Conservation (phyloP, 257 asterid genomes). For the Primulina huaijiensis region DNA sequence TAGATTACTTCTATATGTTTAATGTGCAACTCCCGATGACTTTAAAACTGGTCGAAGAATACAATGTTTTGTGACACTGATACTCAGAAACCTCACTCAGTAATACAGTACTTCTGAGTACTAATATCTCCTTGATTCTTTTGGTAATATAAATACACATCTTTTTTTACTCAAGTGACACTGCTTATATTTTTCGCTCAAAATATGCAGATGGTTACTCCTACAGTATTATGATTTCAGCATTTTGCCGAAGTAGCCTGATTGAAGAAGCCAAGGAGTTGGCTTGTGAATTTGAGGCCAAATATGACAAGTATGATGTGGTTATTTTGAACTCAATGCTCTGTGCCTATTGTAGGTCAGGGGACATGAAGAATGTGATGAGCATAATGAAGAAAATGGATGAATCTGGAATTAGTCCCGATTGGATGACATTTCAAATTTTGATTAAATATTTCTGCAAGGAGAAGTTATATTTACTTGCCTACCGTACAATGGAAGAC, state of each 20-base stretch:
- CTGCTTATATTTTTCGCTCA: slow-evolving; percentile 28
- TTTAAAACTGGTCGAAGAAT: background rate
- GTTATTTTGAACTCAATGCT: slow-evolving; percentile 89
- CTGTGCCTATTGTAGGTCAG: slow-evolving; percentile 84
- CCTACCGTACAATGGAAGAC: slow-evolving; percentile 85
- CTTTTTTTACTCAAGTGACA: slow-evolving; percentile 13
- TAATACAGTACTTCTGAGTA: background rate
- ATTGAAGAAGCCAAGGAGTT: slow-evolving; percentile 82
- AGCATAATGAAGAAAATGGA: slow-evolving; percentile 95
- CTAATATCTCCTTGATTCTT: background rate
- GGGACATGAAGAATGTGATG: slow-evolving; percentile 95
- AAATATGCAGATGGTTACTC: slow-evolving; percentile 74
- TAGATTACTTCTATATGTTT: slow-evolving; percentile 1
- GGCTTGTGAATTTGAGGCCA: slow-evolving; percentile 75
- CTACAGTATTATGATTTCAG: slow-evolving; percentile 94
- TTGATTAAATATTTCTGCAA: slow-evolving; percentile 82
- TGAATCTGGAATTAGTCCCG: slow-evolving; percentile 74
- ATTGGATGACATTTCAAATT: slow-evolving; percentile 79
- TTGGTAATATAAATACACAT: slow-evolving; percentile 5
- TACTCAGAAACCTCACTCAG: background rate
- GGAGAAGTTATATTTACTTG: slow-evolving; percentile 71
- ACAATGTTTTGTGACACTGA: background rate
- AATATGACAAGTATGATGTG: slow-evolving; percentile 80
- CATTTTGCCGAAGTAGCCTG: slow-evolving; percentile 71
- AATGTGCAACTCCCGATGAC: slow-evolving; percentile 13